phyloP scores from a whole-genome alignment of 306 rosid species.

The Rosa persica region DNA sequence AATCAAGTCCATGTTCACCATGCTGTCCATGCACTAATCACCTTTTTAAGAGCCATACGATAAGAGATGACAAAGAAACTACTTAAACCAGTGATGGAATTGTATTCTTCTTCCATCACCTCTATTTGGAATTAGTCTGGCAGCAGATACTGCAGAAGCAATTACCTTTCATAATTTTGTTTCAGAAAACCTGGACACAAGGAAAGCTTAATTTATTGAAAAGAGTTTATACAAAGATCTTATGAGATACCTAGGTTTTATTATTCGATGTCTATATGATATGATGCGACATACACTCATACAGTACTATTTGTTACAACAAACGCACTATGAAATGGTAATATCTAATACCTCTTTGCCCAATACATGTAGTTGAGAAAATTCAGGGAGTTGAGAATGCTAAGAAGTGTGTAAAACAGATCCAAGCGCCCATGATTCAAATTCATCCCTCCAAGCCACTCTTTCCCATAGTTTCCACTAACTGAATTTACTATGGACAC shows the following conservation, averaged over 20 bases:
- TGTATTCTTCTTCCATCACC: too few species aligned
- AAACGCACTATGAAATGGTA: too few species aligned
- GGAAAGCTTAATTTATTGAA: background rate
- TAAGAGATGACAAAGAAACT: background rate
- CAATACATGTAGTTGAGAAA: constrained; percentile 32
- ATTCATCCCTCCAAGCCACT: constrained; percentile 40
- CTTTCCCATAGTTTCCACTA: constrained; percentile 28
- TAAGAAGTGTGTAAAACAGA: constrained; percentile 38
- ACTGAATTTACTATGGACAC: constrained; percentile 28
- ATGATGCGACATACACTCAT: background rate
- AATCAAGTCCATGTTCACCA: background rate
- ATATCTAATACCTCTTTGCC: constrained; percentile 34
- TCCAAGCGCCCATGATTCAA: constrained; percentile 42
- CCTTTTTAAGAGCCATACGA: background rate
- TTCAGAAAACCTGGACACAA: background rate
- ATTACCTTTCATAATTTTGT: background rate
- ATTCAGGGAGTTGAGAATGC: constrained; percentile 32
- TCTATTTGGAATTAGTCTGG: too few species aligned
- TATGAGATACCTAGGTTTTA: background rate
- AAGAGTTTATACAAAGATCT: background rate
- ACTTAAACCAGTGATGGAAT: background rate
- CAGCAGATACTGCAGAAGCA: too few species aligned
- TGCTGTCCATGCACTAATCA: background rate
- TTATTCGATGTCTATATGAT: background rate
- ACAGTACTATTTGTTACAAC: background rate